Evolutionary conservation across 257 asterid genomes (phyloP).

Genomic region (Handroanthus guayacan): DNA sequence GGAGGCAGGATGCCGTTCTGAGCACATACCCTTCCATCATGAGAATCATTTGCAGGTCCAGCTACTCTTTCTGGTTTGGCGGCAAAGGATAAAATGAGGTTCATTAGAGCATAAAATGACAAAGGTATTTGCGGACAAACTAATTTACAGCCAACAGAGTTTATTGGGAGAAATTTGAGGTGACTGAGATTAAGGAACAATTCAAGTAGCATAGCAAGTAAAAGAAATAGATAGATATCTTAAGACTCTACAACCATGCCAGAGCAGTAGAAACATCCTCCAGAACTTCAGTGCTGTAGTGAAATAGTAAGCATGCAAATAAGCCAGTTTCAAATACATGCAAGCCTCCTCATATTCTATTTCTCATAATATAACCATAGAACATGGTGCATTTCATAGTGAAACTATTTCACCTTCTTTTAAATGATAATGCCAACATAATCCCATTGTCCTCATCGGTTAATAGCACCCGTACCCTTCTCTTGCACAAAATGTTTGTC

Average conservation of each 20-base stretch:
- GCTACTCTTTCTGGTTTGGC: conserved; percentile 66
- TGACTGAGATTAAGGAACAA: background rate
- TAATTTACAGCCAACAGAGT: background rate
- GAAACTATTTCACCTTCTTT: conserved; percentile 9
- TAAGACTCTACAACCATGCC: too few relatives aligned
- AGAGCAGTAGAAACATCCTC: too few relatives aligned
- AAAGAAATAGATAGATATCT: too few relatives aligned
- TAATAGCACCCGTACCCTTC: background rate
- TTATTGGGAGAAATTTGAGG: background rate
- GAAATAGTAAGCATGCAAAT: background rate
- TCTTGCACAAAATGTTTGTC: too few relatives aligned
- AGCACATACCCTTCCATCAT: conserved; percentile 42
- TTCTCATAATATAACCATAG: background rate
- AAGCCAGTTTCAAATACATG: background rate
- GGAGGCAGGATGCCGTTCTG: conserved; percentile 48
- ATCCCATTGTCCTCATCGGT: background rate
- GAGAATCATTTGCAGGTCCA: conserved; percentile 54
- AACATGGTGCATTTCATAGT: background rate
- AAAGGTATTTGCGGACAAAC: background rate
- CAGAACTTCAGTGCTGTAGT: background rate
- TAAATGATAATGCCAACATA: background rate
- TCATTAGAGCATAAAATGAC: background rate
- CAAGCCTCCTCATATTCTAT: background rate
- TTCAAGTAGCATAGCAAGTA: background rate
- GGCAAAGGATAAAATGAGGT: conserved; percentile 36